Percentiles rank a stretch among this genome's conserved stretches.
These are phyloP conservation scores for Apostasia shenzhenica DNA, from an alignment of 106 monocot species.

Conservation along the genomic window DNA sequence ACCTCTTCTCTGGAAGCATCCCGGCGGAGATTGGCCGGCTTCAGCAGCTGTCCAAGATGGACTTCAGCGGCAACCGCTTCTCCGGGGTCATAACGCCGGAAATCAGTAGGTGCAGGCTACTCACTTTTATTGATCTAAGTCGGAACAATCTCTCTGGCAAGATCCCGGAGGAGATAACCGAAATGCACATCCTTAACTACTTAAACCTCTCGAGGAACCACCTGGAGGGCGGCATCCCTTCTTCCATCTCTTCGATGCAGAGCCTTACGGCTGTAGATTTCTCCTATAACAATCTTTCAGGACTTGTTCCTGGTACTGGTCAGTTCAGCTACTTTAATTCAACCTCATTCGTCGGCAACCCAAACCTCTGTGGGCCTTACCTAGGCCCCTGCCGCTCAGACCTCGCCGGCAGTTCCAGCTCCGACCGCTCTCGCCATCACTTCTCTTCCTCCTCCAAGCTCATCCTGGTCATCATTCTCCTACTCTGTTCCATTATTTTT, in stretches of 20 bases:
- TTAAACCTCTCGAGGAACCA: constrained; percentile 50
- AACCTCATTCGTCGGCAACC: constrained; percentile 74
- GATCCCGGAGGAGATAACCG: constrained; percentile 40
- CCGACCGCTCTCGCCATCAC: constrained; percentile 11
- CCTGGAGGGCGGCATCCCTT: constrained; percentile 58
- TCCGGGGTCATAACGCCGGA: constrained; percentile 38
- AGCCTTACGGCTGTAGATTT: constrained; percentile 82
- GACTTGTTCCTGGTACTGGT: constrained; percentile 71
- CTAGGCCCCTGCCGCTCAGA: constrained; percentile 38
- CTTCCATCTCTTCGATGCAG: constrained; percentile 74
- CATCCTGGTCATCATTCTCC: constrained; percentile 58
- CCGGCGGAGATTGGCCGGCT: constrained; percentile 59
- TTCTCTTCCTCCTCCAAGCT: constrained; percentile 53
- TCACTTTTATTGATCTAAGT: constrained; percentile 66
- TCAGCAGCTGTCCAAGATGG: constrained; percentile 67
- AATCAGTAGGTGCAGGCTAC: constrained; percentile 49
- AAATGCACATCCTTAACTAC: constrained; percentile 48
- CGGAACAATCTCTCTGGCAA: constrained; percentile 42
- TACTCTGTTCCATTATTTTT: constrained; percentile 66
- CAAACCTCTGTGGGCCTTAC: constrained; percentile 53
- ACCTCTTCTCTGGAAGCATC: constrained; percentile 46
- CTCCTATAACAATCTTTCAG: constrained; percentile 89
- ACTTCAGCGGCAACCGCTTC: constrained; percentile 50
- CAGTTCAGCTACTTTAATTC: constrained; percentile 98
- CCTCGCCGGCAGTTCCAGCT: not conserved